Evolutionary conservation across 164 flowering plant species (phyloP), one percentile per base, ranked within the genome.

Genomic region (Magnolia changhungtana): DNA sequence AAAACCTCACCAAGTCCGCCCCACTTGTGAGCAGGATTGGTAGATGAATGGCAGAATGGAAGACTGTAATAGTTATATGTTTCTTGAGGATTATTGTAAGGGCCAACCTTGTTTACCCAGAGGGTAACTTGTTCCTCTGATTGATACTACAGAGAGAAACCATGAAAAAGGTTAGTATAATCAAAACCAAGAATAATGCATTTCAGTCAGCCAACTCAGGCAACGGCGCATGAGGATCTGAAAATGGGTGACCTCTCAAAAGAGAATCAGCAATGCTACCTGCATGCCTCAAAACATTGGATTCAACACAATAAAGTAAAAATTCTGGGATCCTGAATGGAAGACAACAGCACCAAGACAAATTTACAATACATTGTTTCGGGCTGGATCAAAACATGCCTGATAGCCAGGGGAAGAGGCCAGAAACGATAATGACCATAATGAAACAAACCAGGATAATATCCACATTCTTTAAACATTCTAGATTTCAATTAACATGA

Each of bases 61-160:
- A 96, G 98, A 84, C 90, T 92, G 85, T 90, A 88, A 77, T 96
- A 96, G 78, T 96, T 96, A 80, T 96, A 96, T 65, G 98, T 96
- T 83, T 96, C 99, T 84, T 96, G 99, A 69, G 99, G 99, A 88
- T 96, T 96, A 75, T 96, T 96, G 69, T 94, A 96, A 9, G 99
- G 99, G 21, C 99, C 99, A 77, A 96, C 99, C 82, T 94, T 96
- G 82, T 96, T 96, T 51, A 94, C 99, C 99, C 99, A 96, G 19
- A 96, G 90, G 20, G 88, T 91, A 71, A 96, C 95, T n/a, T 82
- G 82, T 0, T 94, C 99, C 52, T 87, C 95, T 68, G 65, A 73
- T 82, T 89, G 90, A 83, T 90, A 96, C 99, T 96, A 89, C 79
- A 88, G 37, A 31, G 49, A 50, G 27, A 79, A 82, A 75, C 10